These are phyloP conservation scores for Neofusicoccum cordaticola DNA, from an alignment of 2,329 filamentous ascomycete species.

Conservation along the genomic window DNA sequence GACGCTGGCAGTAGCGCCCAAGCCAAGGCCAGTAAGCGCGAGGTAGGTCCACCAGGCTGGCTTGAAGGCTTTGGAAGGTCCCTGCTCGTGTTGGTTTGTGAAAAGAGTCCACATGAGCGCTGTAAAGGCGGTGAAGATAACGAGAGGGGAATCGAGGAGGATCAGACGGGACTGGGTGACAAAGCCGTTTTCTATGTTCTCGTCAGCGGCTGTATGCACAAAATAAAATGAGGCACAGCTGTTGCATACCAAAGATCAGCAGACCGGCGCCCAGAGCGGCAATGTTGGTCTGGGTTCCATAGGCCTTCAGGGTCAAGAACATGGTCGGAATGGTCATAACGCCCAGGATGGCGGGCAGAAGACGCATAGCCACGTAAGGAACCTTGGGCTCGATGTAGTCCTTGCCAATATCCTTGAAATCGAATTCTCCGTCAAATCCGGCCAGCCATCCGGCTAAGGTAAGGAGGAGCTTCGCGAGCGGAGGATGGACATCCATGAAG, in stretches of 20 bases:
- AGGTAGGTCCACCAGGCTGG: conserved; percentile 99
- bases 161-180: conserved; percentile 94
- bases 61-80: conserved; percentile 81
- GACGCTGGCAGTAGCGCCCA: conserved; percentile 89
- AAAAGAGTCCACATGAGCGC: conserved; percentile 88
- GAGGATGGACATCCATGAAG: conserved; percentile 99
- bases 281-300: conserved; percentile 83
- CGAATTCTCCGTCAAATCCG: conserved; percentile 92
- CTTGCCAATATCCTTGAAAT: conserved; percentile 99
- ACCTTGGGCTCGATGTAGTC: conserved; percentile 94
- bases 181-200: conserved; percentile 79
- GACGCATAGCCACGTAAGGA: conserved; percentile 95
- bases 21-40: conserved; percentile 74
- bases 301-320: conserved; percentile 89
- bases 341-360: conserved; percentile 87
- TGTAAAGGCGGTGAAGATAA: conserved; percentile 90
- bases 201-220: conserved; percentile 21
- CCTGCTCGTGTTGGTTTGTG: conserved; percentile 93
- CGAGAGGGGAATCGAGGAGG: conserved; percentile 89
- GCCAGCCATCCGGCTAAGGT: conserved; percentile 92
- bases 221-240: not conserved
- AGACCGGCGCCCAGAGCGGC: conserved; percentile 79
- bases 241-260: conserved; percentile 74
- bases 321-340: conserved; percentile 86
- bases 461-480: conserved; percentile 92